These are phyloP conservation scores for Wakefieldia striispora DNA, from an alignment of 768 basidiomycete genomes.

Conservation along the genomic window DNA sequence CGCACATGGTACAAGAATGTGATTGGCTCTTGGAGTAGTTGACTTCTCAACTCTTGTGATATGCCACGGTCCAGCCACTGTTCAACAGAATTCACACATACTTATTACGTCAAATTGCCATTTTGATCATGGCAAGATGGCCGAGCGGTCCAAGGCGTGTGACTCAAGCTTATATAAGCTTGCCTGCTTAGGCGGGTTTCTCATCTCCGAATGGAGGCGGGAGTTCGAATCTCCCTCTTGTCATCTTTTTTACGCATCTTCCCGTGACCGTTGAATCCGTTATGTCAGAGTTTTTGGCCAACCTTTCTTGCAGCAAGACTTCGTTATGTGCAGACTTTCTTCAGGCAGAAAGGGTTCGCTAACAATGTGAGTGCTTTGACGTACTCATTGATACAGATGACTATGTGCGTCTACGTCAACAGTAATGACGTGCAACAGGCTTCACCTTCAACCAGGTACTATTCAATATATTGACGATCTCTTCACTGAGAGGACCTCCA, in stretches of 20 bases:
- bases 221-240: slow-evolving; percentile 37
- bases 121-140: slow-evolving; percentile 43
- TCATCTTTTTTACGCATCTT: slow-evolving; percentile 11
- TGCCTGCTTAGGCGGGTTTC: slow-evolving; percentile 29
- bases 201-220: slow-evolving; percentile 33
- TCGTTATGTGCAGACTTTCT: background rate
- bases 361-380: background rate
- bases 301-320: too few relatives aligned
- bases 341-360: too few relatives aligned
- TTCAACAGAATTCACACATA: too few relatives aligned
- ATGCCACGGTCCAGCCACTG: too few relatives aligned
- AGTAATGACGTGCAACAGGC: slow-evolving; percentile 1
- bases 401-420: background rate
- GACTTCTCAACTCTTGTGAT: too few relatives aligned
- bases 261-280: too few relatives aligned
- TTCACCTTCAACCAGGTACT: slow-evolving; percentile 8
- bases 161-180: slow-evolving; percentile 46
- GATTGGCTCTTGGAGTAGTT: too few relatives aligned
- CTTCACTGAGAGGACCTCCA: slow-evolving; percentile 4
- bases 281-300: too few relatives aligned
- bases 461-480: slow-evolving; percentile 1
- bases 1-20: too few relatives aligned
- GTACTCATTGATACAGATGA: too few relatives aligned
- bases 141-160: slow-evolving; percentile 65
- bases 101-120: too few relatives aligned